Evolutionary conservation across 164 flowering plant genomes (phyloP).

Genomic region (Dillenia turbinata): DNA sequence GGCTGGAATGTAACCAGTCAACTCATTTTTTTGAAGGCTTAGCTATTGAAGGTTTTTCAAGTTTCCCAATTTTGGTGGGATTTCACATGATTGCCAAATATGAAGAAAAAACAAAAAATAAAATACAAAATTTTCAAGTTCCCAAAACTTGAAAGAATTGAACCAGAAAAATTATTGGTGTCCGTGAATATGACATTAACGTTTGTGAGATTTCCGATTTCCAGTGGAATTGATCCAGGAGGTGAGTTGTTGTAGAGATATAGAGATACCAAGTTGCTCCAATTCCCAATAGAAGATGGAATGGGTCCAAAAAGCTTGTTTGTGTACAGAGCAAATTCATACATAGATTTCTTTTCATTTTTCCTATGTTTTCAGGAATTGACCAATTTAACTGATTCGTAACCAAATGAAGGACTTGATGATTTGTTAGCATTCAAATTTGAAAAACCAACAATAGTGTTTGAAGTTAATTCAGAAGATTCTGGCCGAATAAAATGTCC

Average conservation of each 20-base stretch:
- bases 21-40: background rate
- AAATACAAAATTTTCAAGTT: slow-evolving; percentile 1
- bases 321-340: slow-evolving; percentile 8
- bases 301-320: slow-evolving; percentile 8
- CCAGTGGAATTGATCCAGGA: slow-evolving; percentile 13
- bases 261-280: background rate
- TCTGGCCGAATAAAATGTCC: too few species aligned
- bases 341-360: background rate
- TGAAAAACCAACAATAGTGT: background rate
- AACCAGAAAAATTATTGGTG: slow-evolving; percentile 6
- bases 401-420: too few species aligned
- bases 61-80: slow-evolving; percentile 8
- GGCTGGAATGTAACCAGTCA: slow-evolving; percentile 12
- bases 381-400: background rate
- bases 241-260: slow-evolving; percentile 6
- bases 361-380: slow-evolving; percentile 11
- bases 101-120: background rate
- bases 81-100: slow-evolving; percentile 10
- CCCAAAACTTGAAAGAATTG: slow-evolving; percentile 8
- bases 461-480: too few species aligned
- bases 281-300: slow-evolving; percentile 11
- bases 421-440: too few species aligned
- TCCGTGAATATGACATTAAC: slow-evolving; percentile 3
- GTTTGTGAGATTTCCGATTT: slow-evolving; percentile 11
- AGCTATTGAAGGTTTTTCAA: background rate